A percentile compares a stretch with the other conserved stretches of the same genome.
These are phyloP conservation scores for Vanrija humicola DNA, from an alignment of 1,284 basidiomycete species.

Conservation along the genomic window DNA sequence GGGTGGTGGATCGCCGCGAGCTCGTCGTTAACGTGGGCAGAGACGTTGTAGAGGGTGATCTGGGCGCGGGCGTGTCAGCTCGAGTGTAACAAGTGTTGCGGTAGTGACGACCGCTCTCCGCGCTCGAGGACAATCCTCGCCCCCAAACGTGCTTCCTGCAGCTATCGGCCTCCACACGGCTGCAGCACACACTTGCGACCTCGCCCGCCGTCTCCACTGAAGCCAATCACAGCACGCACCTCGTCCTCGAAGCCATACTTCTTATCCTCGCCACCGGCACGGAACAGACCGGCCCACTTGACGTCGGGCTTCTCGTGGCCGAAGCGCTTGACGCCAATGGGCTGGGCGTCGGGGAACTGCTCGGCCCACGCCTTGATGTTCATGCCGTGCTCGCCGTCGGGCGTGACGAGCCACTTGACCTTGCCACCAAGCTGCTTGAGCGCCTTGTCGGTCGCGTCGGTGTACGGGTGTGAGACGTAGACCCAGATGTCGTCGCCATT, in stretches of 20 bases:
- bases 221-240: conserved; percentile 49
- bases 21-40: conserved; percentile 79
- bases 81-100: too few species aligned
- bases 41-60: conserved; percentile 61
- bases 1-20: conserved; percentile 80
- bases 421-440: conserved; percentile 66
- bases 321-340: conserved; percentile 50
- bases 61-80: conserved; percentile 5
- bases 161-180: too few species aligned
- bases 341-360: conserved; percentile 70
- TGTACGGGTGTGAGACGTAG: conserved; percentile 76
- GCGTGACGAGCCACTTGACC: conserved; percentile 61
- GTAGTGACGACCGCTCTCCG: too few species aligned
- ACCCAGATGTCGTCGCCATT: conserved; percentile 70
- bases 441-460: conserved; percentile 65
- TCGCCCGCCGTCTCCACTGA: background rate
- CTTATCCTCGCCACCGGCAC: conserved; percentile 41
- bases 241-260: conserved; percentile 79
- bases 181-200: background rate
- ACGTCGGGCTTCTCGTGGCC: conserved; percentile 49
- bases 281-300: conserved; percentile 49
- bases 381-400: conserved; percentile 52
- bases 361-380: conserved; percentile 51
- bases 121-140: too few species aligned
- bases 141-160: too few species aligned